Evolutionary conservation across 345 rosid genomes (phyloP).

Genomic region (Dipteronia sinensis): DNA sequence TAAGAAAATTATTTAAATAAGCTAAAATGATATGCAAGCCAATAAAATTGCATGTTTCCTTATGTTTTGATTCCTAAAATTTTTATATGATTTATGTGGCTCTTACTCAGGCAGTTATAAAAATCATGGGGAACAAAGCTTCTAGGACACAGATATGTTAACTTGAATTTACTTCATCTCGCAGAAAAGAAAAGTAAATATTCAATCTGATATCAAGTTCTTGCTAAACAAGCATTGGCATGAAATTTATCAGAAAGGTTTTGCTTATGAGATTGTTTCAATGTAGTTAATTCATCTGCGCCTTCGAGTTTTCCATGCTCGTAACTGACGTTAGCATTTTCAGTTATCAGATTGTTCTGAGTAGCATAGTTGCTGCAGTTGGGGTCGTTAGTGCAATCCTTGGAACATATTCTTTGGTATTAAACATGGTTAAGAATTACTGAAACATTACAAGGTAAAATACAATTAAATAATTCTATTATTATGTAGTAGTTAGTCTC

Average conservation of each 20-base stretch:
- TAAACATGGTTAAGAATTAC: neutral
- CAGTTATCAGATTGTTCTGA: neutral
- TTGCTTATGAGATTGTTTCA: neutral
- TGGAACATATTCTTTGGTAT: neutral
- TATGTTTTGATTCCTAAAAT: neutral
- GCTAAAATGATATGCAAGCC: neutral
- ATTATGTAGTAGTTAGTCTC: neutral
- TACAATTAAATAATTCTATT: no score
- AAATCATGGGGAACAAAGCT: slow-evolving; percentile 70
- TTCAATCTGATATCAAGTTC: no score
- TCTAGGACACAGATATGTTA: slow-evolving; percentile 58
- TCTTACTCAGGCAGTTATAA: slow-evolving; percentile 66
- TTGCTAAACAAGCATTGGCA: no score
- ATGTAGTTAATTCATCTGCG: neutral
- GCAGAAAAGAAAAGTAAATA: neutral
- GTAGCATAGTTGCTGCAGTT: neutral
- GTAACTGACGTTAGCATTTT: neutral
- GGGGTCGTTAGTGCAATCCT: neutral
- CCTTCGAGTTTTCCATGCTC: neutral
- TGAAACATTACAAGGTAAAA: neutral
- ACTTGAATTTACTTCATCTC: slow-evolving; percentile 1
- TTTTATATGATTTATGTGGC: neutral
- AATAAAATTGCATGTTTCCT: neutral
- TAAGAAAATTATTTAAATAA: neutral
- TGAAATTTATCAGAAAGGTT: no score